Percentiles rank a stretch among this genome's conserved stretches.
Conservation (phyloP, 2,329 filamentous ascomycete genomes). For the Cordyceps cateniannulata region DNA sequence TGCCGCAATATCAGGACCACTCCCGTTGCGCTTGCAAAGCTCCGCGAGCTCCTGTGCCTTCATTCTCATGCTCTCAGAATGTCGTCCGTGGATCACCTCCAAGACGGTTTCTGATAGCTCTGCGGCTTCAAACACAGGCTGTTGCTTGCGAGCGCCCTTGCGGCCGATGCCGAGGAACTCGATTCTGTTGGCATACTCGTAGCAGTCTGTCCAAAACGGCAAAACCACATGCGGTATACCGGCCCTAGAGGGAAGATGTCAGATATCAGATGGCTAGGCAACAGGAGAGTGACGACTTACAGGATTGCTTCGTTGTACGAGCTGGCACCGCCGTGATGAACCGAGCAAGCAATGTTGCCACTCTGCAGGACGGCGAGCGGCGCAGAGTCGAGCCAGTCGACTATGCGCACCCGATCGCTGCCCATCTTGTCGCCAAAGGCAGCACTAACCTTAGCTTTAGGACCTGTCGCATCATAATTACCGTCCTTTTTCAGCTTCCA, state of each 20-base stretch:
- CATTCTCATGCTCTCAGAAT: conserved; percentile 9
- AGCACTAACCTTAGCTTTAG: conserved; percentile 14
- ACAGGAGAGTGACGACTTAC: conserved; percentile 19
- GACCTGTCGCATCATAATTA: conserved; percentile 11
- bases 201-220: conserved; percentile 39
- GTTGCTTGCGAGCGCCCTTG: conserved; percentile 18
- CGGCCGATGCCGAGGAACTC: conserved; percentile 37
- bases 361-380: conserved; percentile 30
- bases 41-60: conserved; percentile 12
- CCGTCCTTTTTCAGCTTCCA: conserved; percentile 27
- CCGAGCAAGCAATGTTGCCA: conserved; percentile 31
- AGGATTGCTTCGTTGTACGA: conserved; percentile 33
- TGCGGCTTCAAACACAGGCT: conserved; percentile 19
- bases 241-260: conserved; percentile 22
- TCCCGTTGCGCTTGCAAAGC: conserved; percentile 13
- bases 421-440: conserved; percentile 22
- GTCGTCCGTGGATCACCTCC: conserved; percentile 15
- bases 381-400: conserved; percentile 34
- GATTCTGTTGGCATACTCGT: conserved; percentile 38
- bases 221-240: conserved; percentile 40
- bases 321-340: conserved; percentile 43
- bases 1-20: conserved; percentile 23
- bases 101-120: conserved; percentile 18
- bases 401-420: conserved; percentile 27
- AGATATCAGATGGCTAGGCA: neutral